These are phyloP conservation scores for Alternaria brassicicola DNA, from an alignment of 2,329 filamentous ascomycete genomes.

Conservation along the genomic window DNA sequence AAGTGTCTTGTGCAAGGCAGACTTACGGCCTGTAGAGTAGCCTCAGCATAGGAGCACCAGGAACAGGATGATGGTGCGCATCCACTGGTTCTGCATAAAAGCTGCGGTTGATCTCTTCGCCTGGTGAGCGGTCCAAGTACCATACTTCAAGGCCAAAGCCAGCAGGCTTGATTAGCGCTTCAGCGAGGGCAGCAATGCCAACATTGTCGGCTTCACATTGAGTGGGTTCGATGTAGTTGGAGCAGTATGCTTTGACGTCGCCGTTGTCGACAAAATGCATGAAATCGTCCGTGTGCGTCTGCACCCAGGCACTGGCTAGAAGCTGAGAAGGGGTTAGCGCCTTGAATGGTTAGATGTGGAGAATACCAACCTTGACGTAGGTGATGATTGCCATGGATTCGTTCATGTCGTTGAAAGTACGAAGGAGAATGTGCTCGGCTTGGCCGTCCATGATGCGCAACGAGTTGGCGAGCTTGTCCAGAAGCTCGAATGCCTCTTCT, in stretches of 20 bases:
- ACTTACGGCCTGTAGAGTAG: slow-evolving; percentile 70
- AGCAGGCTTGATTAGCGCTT: slow-evolving; percentile 78
- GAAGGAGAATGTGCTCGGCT: slow-evolving; percentile 60
- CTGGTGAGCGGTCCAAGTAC: slow-evolving; percentile 86
- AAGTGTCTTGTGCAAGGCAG: not conserved
- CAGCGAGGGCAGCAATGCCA: slow-evolving; percentile 77
- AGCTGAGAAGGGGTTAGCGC: slow-evolving; percentile 59
- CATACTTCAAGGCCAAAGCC: slow-evolving; percentile 84
- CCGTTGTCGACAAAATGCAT: slow-evolving; percentile 67
- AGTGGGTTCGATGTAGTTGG: slow-evolving; percentile 72
- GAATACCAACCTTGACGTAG: slow-evolving; percentile 68
- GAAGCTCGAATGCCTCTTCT: slow-evolving; percentile 72
- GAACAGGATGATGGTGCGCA: slow-evolving; percentile 52
- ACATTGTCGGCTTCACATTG: slow-evolving; percentile 89
- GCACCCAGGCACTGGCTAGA: slow-evolving; percentile 84
- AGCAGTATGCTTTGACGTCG: slow-evolving; percentile 72
- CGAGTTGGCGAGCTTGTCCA: slow-evolving; percentile 67
- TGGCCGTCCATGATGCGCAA: slow-evolving; percentile 61
- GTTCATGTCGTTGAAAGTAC: slow-evolving; percentile 75
- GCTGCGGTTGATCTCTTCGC: slow-evolving; percentile 71
- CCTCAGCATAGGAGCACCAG: slow-evolving; percentile 67
- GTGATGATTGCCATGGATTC: slow-evolving; percentile 80
- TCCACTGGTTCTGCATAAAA: slow-evolving; percentile 64
- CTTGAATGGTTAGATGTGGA: not conserved
- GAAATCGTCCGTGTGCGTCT: slow-evolving; percentile 72